Evolutionary conservation across 2,329 filamentous ascomycete genomes (phyloP).

Genomic region (Fusarium beomiforme): DNA sequence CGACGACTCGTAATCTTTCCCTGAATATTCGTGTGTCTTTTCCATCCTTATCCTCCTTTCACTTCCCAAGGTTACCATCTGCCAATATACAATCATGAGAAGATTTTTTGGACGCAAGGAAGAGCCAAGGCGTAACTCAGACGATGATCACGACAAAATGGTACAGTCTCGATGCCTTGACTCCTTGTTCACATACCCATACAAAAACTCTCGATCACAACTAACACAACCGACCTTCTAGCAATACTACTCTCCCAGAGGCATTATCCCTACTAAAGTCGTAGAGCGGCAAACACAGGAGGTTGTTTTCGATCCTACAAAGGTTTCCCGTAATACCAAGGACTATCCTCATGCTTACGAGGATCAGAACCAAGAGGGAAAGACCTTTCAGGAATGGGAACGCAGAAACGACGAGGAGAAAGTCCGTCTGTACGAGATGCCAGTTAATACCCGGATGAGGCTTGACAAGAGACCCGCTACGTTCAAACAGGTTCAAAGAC

Average conservation of each 20-base stretch:
- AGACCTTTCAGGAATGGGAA: background rate
- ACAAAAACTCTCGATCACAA: too few species aligned
- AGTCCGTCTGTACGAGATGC: background rate
- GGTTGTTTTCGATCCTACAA: background rate
- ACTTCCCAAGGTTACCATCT: too few species aligned
- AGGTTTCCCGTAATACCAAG: background rate
- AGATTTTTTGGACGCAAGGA: background rate
- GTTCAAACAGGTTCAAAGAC: background rate
- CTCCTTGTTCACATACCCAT: too few species aligned
- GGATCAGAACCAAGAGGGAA: background rate
- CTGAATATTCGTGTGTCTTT: background rate
- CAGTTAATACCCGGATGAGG: background rate
- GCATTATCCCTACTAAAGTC: background rate
- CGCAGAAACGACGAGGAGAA: background rate
- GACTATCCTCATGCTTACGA: background rate
- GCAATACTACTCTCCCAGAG: slow-evolving; percentile 8
- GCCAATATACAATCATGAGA: too few species aligned
- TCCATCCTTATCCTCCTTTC: background rate
- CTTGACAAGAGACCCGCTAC: background rate
- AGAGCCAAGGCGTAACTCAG: slow-evolving; percentile 7
- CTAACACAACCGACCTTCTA: background rate
- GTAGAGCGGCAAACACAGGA: background rate
- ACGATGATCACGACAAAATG: slow-evolving; percentile 4
- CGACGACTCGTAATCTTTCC: background rate
- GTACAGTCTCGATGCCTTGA: too few species aligned